Percentiles rank a stretch among this genome's conserved stretches.
Evolutionary conservation across 768 basidiomycete species (phyloP).

Genomic region (Rhodotorula sphaerocarpa): DNA sequence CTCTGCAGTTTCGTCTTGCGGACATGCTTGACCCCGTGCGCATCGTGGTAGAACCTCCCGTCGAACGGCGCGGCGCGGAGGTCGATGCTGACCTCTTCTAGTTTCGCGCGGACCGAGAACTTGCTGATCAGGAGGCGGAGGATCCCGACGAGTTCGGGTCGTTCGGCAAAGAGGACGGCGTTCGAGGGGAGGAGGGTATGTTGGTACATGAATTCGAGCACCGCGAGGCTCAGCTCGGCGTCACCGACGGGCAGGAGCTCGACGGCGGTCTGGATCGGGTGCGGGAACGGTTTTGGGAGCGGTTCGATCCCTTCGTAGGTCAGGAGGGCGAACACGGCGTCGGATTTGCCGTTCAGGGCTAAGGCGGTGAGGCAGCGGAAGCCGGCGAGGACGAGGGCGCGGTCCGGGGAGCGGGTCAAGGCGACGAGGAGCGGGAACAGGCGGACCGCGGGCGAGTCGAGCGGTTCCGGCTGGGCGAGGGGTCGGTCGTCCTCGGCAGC

Average conservation of each 20-base stretch:
- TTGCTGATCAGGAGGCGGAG: constrained; percentile 26
- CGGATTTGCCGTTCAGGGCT: constrained; percentile 34
- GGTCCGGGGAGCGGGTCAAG: constrained; percentile 54
- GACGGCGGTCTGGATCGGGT: constrained; percentile 35
- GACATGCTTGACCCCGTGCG: constrained; percentile 19
- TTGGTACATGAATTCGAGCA: constrained; percentile 40
- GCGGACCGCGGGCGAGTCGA: constrained; percentile 49
- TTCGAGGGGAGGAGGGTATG: constrained; percentile 36
- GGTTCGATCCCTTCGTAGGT: constrained; percentile 8
- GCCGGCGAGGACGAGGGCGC: constrained; percentile 64
- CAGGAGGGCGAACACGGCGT: constrained; percentile 33
- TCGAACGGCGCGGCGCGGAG: neutral
- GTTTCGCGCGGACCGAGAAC: constrained; percentile 18
- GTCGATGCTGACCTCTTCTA: constrained; percentile 28
- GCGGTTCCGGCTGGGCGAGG: constrained; percentile 32
- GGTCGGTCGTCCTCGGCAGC: constrained; percentile 11
- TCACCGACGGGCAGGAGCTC: constrained; percentile 35
- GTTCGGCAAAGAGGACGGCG: constrained; percentile 21
- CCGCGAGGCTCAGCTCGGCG: constrained; percentile 23
- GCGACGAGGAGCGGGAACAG: constrained; percentile 46
- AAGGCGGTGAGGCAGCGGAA: constrained; percentile 57
- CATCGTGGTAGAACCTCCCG: constrained; percentile 1
- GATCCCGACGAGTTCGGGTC: constrained; percentile 30
- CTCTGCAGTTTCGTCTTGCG: neutral
- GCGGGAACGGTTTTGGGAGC: constrained; percentile 15